phyloP scores from a whole-genome alignment of 2,329 filamentous ascomycete species.

The Colletotrichum agaves region DNA sequence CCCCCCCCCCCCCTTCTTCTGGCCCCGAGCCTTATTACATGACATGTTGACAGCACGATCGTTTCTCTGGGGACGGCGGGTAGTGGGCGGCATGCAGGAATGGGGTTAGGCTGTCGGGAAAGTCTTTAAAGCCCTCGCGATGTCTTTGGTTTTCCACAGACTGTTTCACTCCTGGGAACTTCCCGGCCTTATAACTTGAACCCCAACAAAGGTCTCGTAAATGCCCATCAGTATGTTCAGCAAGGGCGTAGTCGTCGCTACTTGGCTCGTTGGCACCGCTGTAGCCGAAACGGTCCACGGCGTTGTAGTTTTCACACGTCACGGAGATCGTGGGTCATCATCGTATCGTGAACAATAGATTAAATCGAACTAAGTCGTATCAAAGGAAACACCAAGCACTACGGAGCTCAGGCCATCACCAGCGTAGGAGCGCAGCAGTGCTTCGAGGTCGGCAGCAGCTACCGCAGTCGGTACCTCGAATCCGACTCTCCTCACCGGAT shows the following conservation, averaged over 20 bases:
- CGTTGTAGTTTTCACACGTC: slow-evolving; percentile 47
- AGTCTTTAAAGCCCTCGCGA: background rate
- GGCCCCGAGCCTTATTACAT: background rate
- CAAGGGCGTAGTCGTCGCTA: background rate
- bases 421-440: slow-evolving; percentile 48
- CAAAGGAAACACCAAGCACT: slow-evolving; percentile 49
- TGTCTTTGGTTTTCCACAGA: background rate
- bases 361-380: background rate
- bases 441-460: slow-evolving; percentile 43
- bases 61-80: background rate
- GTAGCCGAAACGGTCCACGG: slow-evolving; percentile 49
- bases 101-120: background rate
- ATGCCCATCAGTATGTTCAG: background rate
- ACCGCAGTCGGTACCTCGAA: slow-evolving; percentile 41
- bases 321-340: slow-evolving; percentile 47
- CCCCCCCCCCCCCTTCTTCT: slow-evolving; percentile 6
- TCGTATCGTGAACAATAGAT: too few species aligned
- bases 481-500: slow-evolving; percentile 44
- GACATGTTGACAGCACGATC: background rate
- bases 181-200: background rate
- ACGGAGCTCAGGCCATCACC: slow-evolving; percentile 47
- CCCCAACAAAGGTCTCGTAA: background rate
- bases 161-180: background rate
- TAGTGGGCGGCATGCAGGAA: background rate
- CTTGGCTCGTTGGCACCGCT: slow-evolving; percentile 35